These are phyloP conservation scores for Gleditsia sinensis DNA, from an alignment of 306 rosid genomes.

Conservation along the genomic window DNA sequence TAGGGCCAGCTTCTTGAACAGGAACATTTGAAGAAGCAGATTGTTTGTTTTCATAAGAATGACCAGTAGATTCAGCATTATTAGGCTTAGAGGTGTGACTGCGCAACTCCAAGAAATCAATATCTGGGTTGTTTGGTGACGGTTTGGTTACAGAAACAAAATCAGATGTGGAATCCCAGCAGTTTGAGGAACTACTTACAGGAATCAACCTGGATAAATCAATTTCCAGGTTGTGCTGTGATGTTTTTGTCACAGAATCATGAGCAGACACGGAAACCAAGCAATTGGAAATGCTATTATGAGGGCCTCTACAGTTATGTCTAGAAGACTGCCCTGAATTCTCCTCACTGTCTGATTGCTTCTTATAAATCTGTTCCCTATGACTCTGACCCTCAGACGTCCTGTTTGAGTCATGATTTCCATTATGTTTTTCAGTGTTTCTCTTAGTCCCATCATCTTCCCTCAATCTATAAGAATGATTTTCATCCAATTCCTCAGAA, in stretches of 20 bases:
- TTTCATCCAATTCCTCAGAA: slow-evolving; percentile 40
- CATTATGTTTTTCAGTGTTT: slow-evolving; percentile 43
- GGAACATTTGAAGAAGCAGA: slow-evolving; percentile 45
- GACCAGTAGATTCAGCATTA: slow-evolving; percentile 31
- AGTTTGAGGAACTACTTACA: slow-evolving; percentile 31
- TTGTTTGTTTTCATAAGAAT: slow-evolving; percentile 41
- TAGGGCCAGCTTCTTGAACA: slow-evolving; percentile 53
- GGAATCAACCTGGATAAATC: slow-evolving; percentile 43
- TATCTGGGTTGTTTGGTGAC: slow-evolving; percentile 36
- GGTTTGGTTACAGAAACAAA: slow-evolving; percentile 29
- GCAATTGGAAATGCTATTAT: slow-evolving; percentile 46
- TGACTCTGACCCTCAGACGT: slow-evolving; percentile 51
- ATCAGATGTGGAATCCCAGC: slow-evolving; percentile 21
- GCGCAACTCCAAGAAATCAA: slow-evolving; percentile 37
- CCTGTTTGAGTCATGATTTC: slow-evolving; percentile 48
- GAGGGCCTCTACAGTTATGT: slow-evolving; percentile 62
- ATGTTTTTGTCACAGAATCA: slow-evolving; percentile 42
- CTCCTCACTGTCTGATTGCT: slow-evolving; percentile 69
- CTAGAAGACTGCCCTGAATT: slow-evolving; percentile 78
- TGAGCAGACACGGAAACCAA: slow-evolving; percentile 47
- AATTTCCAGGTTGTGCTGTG: slow-evolving; percentile 40
- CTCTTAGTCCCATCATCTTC: slow-evolving; percentile 46
- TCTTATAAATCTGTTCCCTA: slow-evolving; percentile 51
- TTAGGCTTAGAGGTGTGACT: slow-evolving; percentile 33
- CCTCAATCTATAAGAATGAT: slow-evolving; percentile 34